Evolutionary conservation across 2,329 filamentous ascomycete species (phyloP), one percentile per base, ranked within the genome.

Genomic region (Paramyrothecium sp.): DNA sequence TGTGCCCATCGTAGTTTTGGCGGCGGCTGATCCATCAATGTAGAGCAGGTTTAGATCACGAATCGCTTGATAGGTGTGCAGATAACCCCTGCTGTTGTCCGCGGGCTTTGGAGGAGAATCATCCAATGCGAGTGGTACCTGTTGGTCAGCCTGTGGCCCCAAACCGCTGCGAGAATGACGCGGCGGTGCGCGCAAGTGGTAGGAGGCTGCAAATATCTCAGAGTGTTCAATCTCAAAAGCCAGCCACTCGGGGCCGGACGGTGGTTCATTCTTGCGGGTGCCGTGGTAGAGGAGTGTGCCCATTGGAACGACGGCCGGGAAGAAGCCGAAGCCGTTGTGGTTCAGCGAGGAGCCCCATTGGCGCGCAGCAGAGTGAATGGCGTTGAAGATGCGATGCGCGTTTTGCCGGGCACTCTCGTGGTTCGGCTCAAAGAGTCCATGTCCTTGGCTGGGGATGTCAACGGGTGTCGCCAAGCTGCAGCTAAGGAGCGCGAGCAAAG

Each of bases 141-240:
- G 19, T 13, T 17, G 26, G 26, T 30, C 26, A 30, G 26, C 4
- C 26, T 10, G 4, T 30, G 26, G 26, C 3, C 30, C 33, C 13
- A 54, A 51, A 17, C 38, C 46, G 12, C 30, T 53, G 7, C 23
- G 47, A 13, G 46, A 19, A 17, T 53, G 38, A 2, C 17, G 38
- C 13, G 22, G 46, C 3, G 22, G 16, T 46, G 12, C 20, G 16
- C 55, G n/a, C 8, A 23, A 48, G 22, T 55, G 61, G 26, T 51
- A 52, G 5, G 64, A 67, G 7, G 70, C 69, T 1, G 88, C 86
- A 71, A 92, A 92, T 3, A 77, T 67, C 61, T 89, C 77, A 0
- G 89, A 87, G 70, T 92, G 90, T 64, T 92, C 89, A 3, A 88
- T 81, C 68, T 92, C 89, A 65, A 92, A 92, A 0, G 90, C 89